Percentiles rank a stretch among this genome's conserved stretches.
Conservation (phyloP, 2,329 filamentous ascomycete genomes). For the Diaporthe sp. region DNA sequence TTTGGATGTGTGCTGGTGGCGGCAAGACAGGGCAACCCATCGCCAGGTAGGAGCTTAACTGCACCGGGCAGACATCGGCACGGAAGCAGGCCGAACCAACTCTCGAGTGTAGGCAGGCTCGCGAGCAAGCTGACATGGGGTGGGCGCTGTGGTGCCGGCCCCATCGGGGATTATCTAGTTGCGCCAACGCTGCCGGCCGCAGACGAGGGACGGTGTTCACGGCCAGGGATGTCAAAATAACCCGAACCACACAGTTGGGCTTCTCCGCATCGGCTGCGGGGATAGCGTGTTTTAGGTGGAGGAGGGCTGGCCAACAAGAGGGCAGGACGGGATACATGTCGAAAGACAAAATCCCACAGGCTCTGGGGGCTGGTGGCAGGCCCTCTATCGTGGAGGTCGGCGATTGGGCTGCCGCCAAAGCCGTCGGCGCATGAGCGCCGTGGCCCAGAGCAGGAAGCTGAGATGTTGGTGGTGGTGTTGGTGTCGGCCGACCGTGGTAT, state of each 20-base stretch:
- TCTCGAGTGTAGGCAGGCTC: not conserved
- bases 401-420: conserved; percentile 7
- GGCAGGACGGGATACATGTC: not conserved
- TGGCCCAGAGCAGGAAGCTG: conserved; percentile 23
- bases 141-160: conserved; percentile 2
- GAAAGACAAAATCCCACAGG: conserved; percentile 16
- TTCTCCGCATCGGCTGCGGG: conserved; percentile 28
- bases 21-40: not conserved
- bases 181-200: conserved; percentile 26
- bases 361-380: not conserved
- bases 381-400: conserved; percentile 23
- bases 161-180: conserved; percentile 21
- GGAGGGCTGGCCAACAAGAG: conserved; percentile 23
- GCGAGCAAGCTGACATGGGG: not conserved
- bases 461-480: conserved; percentile 2
- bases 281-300: conserved; percentile 31
- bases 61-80: conserved; percentile 5
- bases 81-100: conserved; percentile 6
- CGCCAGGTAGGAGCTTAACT: conserved; percentile 11
- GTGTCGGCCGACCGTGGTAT: not conserved
- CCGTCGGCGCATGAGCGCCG: conserved; percentile 22
- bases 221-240: conserved; percentile 23
- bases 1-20: not conserved
- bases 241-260: conserved; percentile 32
- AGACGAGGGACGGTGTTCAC: conserved; percentile 7